phyloP scores from a whole-genome alignment of 805 yeast genomes.

The Kuraishia cidri region DNA sequence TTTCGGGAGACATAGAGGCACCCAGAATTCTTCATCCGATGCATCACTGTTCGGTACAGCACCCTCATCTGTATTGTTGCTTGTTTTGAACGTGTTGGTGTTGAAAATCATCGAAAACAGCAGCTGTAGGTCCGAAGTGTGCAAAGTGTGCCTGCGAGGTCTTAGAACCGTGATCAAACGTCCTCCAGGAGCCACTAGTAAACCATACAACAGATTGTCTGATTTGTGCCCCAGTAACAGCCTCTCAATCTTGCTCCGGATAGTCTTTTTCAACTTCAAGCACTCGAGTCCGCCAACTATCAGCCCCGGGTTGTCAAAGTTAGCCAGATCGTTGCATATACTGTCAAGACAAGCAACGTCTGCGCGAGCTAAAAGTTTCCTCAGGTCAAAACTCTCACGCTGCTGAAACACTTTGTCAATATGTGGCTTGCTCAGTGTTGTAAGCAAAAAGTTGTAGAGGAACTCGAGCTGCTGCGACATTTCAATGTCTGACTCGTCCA shows the following conservation, averaged over 20 bases:
- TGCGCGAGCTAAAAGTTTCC: conserved; percentile 66
- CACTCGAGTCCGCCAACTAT: conserved; percentile 61
- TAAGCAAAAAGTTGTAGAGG: conserved; percentile 68
- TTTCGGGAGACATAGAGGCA: conserved; percentile 86
- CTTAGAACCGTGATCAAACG: conserved; percentile 60
- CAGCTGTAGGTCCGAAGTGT: conserved; percentile 74
- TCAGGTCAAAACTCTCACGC: conserved; percentile 73
- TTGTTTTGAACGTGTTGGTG: conserved; percentile 36
- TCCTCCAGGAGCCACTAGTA: conserved; percentile 58
- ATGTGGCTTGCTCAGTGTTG: conserved; percentile 77
- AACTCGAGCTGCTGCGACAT: conserved; percentile 59
- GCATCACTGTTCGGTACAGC: conserved; percentile 1
- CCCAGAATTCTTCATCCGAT: conserved; percentile 74
- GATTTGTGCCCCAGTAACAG: conserved; percentile 39
- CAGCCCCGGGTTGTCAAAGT: conserved; percentile 46
- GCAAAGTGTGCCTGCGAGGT: conserved; percentile 70
- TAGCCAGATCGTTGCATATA: conserved; percentile 43
- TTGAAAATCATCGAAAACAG: conserved; percentile 63
- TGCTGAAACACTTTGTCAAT: conserved; percentile 58
- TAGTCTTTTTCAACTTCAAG: conserved; percentile 45
- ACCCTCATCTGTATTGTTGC: conserved; percentile 8
- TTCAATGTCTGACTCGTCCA: conserved; percentile 42
- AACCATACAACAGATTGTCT: conserved; percentile 63
- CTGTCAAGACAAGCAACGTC: conserved; percentile 67
- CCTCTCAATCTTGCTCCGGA: conserved; percentile 48